Conservation (phyloP, 495 filamentous ascomycete species). For the Margaritispora aquatica region DNA sequence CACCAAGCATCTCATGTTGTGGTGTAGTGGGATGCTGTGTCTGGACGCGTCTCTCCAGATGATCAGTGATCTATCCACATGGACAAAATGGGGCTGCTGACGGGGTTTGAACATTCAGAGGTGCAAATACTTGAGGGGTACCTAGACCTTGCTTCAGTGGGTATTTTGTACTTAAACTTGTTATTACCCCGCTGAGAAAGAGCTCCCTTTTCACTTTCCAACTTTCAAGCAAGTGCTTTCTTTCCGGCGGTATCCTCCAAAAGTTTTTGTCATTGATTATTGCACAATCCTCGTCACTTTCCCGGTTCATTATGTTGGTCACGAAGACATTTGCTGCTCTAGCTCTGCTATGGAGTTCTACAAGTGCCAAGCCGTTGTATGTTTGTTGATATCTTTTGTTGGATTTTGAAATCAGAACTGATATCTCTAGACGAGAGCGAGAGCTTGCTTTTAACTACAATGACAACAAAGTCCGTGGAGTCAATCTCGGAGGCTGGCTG, state of each 20-base stretch:
- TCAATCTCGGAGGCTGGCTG: constrained; percentile 55
- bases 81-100: not conserved
- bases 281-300: not conserved
- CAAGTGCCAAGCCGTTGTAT: constrained; percentile 15
- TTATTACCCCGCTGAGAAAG: not conserved
- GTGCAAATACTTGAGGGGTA: not conserved
- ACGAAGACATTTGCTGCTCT: constrained; percentile 12
- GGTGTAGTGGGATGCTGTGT: too few relatives aligned
- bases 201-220: not conserved
- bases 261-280: too few relatives aligned
- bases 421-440: constrained; percentile 13
- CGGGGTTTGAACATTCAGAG: not conserved
- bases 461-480: constrained; percentile 42
- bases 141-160: not conserved
- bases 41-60: too few relatives aligned
- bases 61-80: not conserved
- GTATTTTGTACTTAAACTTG: not conserved
- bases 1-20: too few relatives aligned
- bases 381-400: too few relatives aligned
- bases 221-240: not conserved
- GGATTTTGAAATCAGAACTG: not conserved
- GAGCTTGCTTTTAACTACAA: constrained; percentile 33
- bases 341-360: constrained; percentile 5
- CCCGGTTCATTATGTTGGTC: constrained; percentile 10
- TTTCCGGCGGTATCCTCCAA: too few relatives aligned